Evolutionary conservation across 306 rosid species (phyloP).

Genomic region (Begonia peltatifolia): DNA sequence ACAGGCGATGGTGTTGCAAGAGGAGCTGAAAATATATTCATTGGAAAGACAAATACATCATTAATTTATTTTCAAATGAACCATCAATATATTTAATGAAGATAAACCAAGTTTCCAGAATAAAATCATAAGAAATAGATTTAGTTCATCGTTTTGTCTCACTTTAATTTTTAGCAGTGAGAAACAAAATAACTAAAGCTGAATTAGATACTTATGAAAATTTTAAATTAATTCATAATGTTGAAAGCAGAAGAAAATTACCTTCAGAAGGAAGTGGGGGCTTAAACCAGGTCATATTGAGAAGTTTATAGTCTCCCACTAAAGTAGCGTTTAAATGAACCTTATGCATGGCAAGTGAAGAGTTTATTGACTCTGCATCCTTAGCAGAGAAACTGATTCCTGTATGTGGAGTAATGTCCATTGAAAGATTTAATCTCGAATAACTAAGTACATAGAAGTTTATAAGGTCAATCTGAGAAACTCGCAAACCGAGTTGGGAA

Average conservation of each 20-base stretch:
- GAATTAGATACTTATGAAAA: too few species aligned
- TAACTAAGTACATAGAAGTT: constrained; percentile 57
- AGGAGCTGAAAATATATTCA: constrained; percentile 45
- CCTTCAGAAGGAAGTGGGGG: constrained; percentile 76
- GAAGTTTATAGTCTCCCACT: constrained; percentile 71
- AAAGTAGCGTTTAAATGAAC: constrained; percentile 43
- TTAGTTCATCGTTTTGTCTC: too few species aligned
- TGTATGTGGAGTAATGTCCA: constrained; percentile 66
- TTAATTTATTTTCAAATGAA: not conserved
- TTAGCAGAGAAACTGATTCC: constrained; percentile 62
- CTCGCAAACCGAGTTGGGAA: constrained; percentile 39
- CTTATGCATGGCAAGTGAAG: constrained; percentile 57
- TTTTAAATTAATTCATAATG: constrained; percentile 1
- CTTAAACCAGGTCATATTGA: constrained; percentile 73
- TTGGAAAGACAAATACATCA: not conserved
- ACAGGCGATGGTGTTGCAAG: constrained; percentile 36
- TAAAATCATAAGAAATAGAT: too few species aligned
- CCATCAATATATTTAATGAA: constrained; percentile 5
- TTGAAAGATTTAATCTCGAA: constrained; percentile 63
- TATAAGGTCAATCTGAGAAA: constrained; percentile 60
- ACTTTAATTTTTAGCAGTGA: too few species aligned
- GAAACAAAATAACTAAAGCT: too few species aligned
- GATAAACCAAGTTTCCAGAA: not conserved
- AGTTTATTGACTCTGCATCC: constrained; percentile 55
- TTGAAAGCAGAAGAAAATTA: constrained; percentile 12